Percentiles rank a stretch among this genome's conserved stretches.
These are phyloP conservation scores for Thamnidium elegans DNA, from an alignment of 192 early-diverging fungal genomes.

Conservation along the genomic window DNA sequence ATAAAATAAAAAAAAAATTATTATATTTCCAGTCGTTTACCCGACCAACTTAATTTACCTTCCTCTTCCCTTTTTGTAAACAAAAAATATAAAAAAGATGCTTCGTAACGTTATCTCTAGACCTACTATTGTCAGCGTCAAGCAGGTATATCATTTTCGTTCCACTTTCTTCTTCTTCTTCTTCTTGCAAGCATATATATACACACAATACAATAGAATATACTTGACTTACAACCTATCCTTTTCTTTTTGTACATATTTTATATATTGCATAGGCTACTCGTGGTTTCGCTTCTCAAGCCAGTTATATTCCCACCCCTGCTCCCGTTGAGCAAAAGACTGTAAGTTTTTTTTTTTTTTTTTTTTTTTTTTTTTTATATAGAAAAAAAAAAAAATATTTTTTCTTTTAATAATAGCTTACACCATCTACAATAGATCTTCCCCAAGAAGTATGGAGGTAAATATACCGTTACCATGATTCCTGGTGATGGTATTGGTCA, in stretches of 20 bases:
- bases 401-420: no score
- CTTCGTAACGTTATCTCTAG: conserved; percentile 24
- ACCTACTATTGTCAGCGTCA: conserved; percentile 16
- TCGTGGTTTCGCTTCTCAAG: conserved; percentile 34
- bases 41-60: background rate
- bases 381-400: background rate
- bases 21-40: background rate
- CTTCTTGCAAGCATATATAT: no score
- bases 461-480: conserved; percentile 94
- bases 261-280: conserved; percentile 3
- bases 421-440: conserved; percentile 38
- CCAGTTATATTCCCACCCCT: conserved; percentile 30
- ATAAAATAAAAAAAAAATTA: background rate
- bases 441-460: conserved; percentile 82
- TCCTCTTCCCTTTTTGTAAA: conserved; percentile 2
- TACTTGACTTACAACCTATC: background rate
- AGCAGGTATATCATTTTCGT: conserved; percentile 14
- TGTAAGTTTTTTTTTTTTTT: conserved; percentile 21
- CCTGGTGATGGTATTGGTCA: conserved; percentile 98
- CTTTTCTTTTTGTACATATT: background rate
- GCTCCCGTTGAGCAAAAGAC: conserved; percentile 37
- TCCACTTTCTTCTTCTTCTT: no score
- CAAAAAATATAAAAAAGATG: conserved; percentile 12
- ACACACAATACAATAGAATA: no score
- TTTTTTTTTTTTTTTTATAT: no score